These are phyloP conservation scores for Rhodotorula sp. DNA, from an alignment of 1,284 basidiomycete species.

Conservation along the genomic window DNA sequence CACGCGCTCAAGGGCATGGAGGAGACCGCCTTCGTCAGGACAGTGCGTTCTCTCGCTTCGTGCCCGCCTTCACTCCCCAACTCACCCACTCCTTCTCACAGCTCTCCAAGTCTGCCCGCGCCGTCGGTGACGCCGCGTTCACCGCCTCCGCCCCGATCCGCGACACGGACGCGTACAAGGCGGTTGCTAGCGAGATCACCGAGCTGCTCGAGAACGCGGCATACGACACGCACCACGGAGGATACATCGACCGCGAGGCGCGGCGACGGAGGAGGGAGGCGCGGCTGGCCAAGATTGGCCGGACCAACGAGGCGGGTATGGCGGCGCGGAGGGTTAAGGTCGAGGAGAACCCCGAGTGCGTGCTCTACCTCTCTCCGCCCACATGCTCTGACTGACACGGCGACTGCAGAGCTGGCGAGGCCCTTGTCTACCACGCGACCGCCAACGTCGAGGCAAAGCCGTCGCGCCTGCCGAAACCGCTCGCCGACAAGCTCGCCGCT, in stretches of 20 bases:
- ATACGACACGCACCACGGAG: conserved; percentile 79
- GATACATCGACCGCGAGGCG: conserved; percentile 89
- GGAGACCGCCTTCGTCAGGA: conserved; percentile 87
- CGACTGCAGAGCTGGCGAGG: conserved; percentile 74
- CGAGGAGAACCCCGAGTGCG: conserved; percentile 75
- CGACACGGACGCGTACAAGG: conserved; percentile 93
- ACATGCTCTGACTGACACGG: not conserved
- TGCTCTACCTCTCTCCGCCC: conserved; percentile 28
- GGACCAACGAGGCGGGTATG: conserved; percentile 57
- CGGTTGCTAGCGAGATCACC: conserved; percentile 80
- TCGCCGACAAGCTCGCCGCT: conserved; percentile 39
- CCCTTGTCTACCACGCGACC: conserved; percentile 79
- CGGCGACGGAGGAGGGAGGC: conserved; percentile 72
- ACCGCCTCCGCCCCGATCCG: conserved; percentile 88
- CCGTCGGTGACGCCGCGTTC: conserved; percentile 51
- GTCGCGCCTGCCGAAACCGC: conserved; percentile 57
- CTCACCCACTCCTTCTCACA: not conserved
- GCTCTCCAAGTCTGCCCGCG: conserved; percentile 30
- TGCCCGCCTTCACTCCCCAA: no score
- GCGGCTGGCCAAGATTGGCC: conserved; percentile 79
- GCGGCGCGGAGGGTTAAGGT: conserved; percentile 55
- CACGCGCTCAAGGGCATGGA: conserved; percentile 89
- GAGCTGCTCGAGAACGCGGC: conserved; percentile 94
- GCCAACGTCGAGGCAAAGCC: conserved; percentile 72
- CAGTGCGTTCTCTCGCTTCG: conserved; percentile 56